Evolutionary conservation across 139 green algal genomes (phyloP).

Genomic region (Ulvella scutata): DNA sequence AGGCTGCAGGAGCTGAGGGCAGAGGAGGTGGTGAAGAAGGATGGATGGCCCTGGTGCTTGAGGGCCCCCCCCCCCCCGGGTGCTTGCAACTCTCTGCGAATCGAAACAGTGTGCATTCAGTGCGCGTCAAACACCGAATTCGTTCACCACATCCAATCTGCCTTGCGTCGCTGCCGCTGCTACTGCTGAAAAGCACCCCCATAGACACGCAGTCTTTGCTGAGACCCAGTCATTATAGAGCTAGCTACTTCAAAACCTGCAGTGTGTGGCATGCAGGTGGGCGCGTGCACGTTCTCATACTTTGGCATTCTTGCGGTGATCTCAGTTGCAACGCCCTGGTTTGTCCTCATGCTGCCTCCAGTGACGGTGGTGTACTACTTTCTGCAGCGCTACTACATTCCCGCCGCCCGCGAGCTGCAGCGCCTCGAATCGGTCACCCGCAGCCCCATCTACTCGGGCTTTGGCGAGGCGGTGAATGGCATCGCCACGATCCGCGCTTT

Average conservation of each 20-base stretch:
- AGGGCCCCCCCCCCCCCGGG: too few species aligned
- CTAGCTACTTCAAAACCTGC: too few species aligned
- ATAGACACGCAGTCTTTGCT: too few species aligned
- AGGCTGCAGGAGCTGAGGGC: too few species aligned
- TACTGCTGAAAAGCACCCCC: too few species aligned
- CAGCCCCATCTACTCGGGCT: conserved; percentile 69
- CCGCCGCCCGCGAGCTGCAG: conserved; percentile 67
- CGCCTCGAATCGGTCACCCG: conserved; percentile 69
- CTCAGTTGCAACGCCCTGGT: conserved; percentile 36
- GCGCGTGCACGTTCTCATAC: conserved; percentile 29
- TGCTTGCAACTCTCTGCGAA: too few species aligned
- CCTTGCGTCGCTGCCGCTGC: conserved; percentile 13
- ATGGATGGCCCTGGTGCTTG: too few species aligned
- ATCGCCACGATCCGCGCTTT: conserved; percentile 65
- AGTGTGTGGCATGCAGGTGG: conserved; percentile 35
- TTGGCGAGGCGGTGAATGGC: conserved; percentile 34
- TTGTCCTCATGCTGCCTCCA: conserved; percentile 34
- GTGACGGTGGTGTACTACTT: conserved; percentile 52
- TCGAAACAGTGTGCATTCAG: too few species aligned
- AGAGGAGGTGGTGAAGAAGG: too few species aligned
- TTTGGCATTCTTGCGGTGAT: conserved; percentile 58
- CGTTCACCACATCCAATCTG: too few species aligned
- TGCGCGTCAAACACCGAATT: too few species aligned
- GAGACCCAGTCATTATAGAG: too few species aligned
- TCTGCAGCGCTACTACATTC: conserved; percentile 57